Evolutionary conservation across 495 filamentous ascomycete genomes (phyloP).

Genomic region (Hamigera avellanea): DNA sequence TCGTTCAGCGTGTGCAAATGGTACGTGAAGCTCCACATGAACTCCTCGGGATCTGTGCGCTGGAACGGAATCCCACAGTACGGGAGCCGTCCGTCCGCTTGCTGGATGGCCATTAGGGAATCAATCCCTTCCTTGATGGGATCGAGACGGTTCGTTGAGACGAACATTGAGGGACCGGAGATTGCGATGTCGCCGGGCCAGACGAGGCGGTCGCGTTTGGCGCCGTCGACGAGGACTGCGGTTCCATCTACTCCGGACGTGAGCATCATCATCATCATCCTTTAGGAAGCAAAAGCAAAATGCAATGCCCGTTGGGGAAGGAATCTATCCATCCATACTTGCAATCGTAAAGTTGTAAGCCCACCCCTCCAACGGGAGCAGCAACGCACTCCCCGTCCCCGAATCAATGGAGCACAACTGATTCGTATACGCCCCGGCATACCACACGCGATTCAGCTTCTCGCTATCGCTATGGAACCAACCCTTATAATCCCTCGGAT

Average conservation of each 20-base stretch:
- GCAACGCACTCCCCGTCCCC: conserved; percentile 31
- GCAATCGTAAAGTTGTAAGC: no score
- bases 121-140: conserved; percentile 42
- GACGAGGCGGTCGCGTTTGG: conserved; percentile 45
- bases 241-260: conserved; percentile 35
- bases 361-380: conserved; percentile 2
- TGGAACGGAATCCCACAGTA: conserved; percentile 39
- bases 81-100: conserved; percentile 27
- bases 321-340: no score
- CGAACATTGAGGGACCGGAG: conserved; percentile 37
- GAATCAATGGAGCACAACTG: conserved; percentile 46
- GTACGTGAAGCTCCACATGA: conserved; percentile 36
- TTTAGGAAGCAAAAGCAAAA: no score
- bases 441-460: conserved; percentile 48
- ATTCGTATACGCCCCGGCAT: conserved; percentile 51
- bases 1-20: conserved; percentile 46
- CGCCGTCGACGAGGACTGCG: conserved; percentile 38
- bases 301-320: no score
- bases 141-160: conserved; percentile 42
- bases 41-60: conserved; percentile 12
- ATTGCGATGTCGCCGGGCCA: conserved; percentile 51
- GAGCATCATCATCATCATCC: conserved; percentile 14
- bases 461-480: conserved; percentile 49
- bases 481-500: conserved; percentile 42
- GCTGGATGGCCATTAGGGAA: conserved; percentile 39